Evolutionary conservation across 345 rosid species (phyloP), one percentile per base, ranked within the genome.

Genomic region (Murraya paniculata): DNA sequence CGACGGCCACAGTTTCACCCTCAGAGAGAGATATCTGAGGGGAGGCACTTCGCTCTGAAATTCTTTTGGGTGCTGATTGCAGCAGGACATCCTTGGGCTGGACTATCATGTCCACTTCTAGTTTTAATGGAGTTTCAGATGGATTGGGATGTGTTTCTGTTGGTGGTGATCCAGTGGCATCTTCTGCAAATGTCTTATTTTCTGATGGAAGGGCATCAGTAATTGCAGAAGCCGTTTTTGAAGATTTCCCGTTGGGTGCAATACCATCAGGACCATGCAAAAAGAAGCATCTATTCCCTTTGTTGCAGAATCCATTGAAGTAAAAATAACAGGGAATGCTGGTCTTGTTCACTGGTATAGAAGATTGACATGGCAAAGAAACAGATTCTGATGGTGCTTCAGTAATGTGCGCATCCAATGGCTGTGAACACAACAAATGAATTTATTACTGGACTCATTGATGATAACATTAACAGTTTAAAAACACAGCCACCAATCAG

Each of bases 231-330:
- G 80, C 60, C 21, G 59, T 28, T 72, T 76, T 86, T 2, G 45
- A 58, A 73, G 70, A 27, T 64, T 81, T 85, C 60, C 57, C 79
- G 28, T 79, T 39, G 67, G 84, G 35, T 35, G 76, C 53, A 45
- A 56, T 73, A 53, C 59, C 67, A 79, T 78, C 80, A 33, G 82
- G 80, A 33, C 83, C 90, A 78, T 88, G 94, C 30, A 77, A 78
- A 77, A 82, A 91, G 38, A 86, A 77, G 80, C 94, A 91, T 56
- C 58, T 80, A 58, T 84, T 87, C 18, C 91, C 93, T 84, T 88
- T 88, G 55, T 73, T 71, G 78, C 93, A 91, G 79, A 82, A 69
- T 19, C 90, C 87, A 71, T 81, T 86, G 77, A 81, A 86, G 75
- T 86, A 88, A 74, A 88, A 91, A 66, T 85, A 80, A 81, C 93